A percentile compares a stretch with the other conserved stretches of the same genome.
These are phyloP conservation scores for Parsonsia alboflavescens DNA, from an alignment of 257 asterid genomes.

Conservation along the genomic window DNA sequence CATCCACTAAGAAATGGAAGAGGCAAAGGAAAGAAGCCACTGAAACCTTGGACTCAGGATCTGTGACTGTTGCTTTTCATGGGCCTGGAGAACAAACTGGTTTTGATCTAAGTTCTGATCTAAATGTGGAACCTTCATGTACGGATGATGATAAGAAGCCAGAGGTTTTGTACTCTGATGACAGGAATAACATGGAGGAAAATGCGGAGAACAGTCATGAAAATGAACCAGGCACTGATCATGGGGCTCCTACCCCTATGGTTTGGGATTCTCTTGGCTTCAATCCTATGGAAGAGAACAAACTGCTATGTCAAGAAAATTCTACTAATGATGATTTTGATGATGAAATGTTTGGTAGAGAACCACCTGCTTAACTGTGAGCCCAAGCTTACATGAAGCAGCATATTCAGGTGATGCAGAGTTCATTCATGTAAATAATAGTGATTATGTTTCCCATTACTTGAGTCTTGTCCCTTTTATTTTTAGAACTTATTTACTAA, in stretches of 20 bases:
- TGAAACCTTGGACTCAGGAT: slow-evolving; percentile 68
- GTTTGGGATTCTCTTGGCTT: slow-evolving; percentile 42
- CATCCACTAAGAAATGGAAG: slow-evolving; percentile 98
- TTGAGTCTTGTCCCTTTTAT: background rate
- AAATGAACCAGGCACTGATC: slow-evolving; percentile 35
- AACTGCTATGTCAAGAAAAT: slow-evolving; percentile 69
- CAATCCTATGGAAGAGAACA: slow-evolving; percentile 46
- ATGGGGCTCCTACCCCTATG: slow-evolving; percentile 30
- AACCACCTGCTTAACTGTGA: slow-evolving; percentile 40
- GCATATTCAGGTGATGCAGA: slow-evolving; percentile 5
- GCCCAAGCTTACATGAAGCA: background rate
- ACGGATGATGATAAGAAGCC: slow-evolving; percentile 59
- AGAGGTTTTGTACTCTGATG: slow-evolving; percentile 43
- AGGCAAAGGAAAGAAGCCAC: slow-evolving; percentile 79
- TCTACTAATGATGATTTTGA: slow-evolving; percentile 69
- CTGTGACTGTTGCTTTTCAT: slow-evolving; percentile 53
- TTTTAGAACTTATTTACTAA: background rate
- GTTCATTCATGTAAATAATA: slow-evolving; percentile 3
- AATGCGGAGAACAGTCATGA: slow-evolving; percentile 40
- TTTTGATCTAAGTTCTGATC: slow-evolving; percentile 62
- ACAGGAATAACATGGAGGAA: slow-evolving; percentile 47
- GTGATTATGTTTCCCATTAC: background rate
- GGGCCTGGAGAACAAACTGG: slow-evolving; percentile 52
- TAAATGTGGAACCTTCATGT: slow-evolving; percentile 48
- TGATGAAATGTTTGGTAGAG: slow-evolving; percentile 56